Evolutionary conservation across 2,329 filamentous ascomycete species (phyloP).

Genomic region (Coniochaeta sp.): DNA sequence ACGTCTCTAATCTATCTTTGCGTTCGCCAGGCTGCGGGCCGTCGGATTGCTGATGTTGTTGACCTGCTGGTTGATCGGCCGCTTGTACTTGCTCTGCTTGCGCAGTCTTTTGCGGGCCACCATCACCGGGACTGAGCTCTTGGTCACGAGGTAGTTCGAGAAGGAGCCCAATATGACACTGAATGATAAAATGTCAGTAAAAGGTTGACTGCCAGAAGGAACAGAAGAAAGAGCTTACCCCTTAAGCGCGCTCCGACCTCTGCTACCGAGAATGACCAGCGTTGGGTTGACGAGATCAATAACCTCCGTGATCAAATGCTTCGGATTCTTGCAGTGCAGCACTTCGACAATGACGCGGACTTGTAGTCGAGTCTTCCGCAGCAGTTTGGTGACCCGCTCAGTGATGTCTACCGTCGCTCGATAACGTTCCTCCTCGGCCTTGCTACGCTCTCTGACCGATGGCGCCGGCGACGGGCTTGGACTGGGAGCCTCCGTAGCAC

Average conservation of each 20-base stretch:
- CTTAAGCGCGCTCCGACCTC: slow-evolving; percentile 86
- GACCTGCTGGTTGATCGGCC: slow-evolving; percentile 61
- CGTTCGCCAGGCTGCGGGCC: slow-evolving; percentile 58
- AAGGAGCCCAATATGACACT: slow-evolving; percentile 94
- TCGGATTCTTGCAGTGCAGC: slow-evolving; percentile 95
- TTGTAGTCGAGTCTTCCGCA: slow-evolving; percentile 87
- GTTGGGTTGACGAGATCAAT: slow-evolving; percentile 91
- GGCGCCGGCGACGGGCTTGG: slow-evolving; percentile 37
- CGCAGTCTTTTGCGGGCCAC: slow-evolving; percentile 84
- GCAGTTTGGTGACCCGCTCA: slow-evolving; percentile 71
- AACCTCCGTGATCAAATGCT: slow-evolving; percentile 93
- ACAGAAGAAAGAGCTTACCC: slow-evolving; percentile 51
- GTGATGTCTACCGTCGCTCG: slow-evolving; percentile 79
- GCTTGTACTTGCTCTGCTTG: slow-evolving; percentile 78
- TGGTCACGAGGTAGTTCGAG: slow-evolving; percentile 94
- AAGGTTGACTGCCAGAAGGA: neutral
- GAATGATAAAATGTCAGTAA: slow-evolving; percentile 20
- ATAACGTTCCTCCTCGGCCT: slow-evolving; percentile 70
- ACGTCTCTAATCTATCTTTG: slow-evolving; percentile 60
- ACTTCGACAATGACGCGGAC: slow-evolving; percentile 93
- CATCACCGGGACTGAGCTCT: slow-evolving; percentile 96
- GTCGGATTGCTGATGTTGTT: slow-evolving; percentile 73
- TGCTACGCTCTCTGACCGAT: slow-evolving; percentile 42
- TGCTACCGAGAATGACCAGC: slow-evolving; percentile 84
- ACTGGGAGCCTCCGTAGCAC: slow-evolving; percentile 9